Evolutionary conservation across 2,329 filamentous ascomycete genomes (phyloP).

Genomic region (Fusarium algeriense): DNA sequence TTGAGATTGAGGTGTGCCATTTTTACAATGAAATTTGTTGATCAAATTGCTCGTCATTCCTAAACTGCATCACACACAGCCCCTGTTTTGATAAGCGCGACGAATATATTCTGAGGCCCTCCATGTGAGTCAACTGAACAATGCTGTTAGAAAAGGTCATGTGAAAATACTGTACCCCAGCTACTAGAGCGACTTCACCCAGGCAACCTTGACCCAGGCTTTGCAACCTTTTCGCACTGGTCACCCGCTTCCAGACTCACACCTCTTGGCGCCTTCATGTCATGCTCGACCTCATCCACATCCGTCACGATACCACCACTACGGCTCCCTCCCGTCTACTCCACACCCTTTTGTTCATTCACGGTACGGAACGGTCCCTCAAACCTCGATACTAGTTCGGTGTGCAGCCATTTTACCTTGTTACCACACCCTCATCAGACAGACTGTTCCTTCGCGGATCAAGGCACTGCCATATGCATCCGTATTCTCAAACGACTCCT

Average conservation of each 20-base stretch:
- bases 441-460: conserved; percentile 12
- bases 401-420: conserved; percentile 18
- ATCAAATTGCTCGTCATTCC: conserved; percentile 4
- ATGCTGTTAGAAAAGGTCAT: conserved; percentile 26
- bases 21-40: neutral
- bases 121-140: conserved; percentile 35
- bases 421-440: conserved; percentile 18
- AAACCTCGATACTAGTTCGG: conserved; percentile 17
- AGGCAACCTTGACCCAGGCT: conserved; percentile 14
- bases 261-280: conserved; percentile 27
- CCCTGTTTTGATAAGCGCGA: conserved; percentile 25
- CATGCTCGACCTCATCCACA: conserved; percentile 21
- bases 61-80: conserved; percentile 6
- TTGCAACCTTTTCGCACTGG: conserved; percentile 35
- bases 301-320: conserved; percentile 34
- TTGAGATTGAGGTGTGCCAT: neutral
- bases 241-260: conserved; percentile 33
- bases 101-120: conserved; percentile 32
- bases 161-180: conserved; percentile 23
- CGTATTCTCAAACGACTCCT: conserved; percentile 30
- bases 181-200: conserved; percentile 6
- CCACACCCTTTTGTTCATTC: conserved; percentile 23
- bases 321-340: conserved; percentile 30
- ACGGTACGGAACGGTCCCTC: conserved; percentile 14
- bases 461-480: conserved; percentile 23